Conservation (phyloP, 164 flowering plant genomes). For the Amborella trichopoda region DNA sequence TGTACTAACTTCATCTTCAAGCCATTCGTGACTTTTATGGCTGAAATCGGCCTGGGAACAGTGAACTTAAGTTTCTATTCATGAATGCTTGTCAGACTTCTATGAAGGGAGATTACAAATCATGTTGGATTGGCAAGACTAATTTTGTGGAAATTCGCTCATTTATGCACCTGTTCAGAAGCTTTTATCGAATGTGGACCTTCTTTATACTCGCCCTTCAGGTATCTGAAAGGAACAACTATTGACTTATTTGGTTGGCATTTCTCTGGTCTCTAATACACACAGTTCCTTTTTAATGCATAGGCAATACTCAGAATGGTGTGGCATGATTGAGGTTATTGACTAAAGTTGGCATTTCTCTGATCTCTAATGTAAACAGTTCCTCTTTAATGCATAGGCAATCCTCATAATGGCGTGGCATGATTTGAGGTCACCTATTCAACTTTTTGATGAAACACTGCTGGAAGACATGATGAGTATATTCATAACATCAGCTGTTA, state of each 20-base stretch:
- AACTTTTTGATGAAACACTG: slow-evolving; percentile 44
- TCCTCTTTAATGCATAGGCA: slow-evolving; percentile 43
- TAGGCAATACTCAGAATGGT: too few species aligned
- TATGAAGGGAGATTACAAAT: slow-evolving; percentile 19
- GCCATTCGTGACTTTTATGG: too few species aligned
- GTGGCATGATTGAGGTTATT: too few species aligned
- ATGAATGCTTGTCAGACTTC: too few species aligned
- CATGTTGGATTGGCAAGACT: slow-evolving; percentile 82
- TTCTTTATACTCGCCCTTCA: slow-evolving; percentile 73
- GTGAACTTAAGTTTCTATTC: too few species aligned
- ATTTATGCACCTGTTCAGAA: slow-evolving; percentile 85
- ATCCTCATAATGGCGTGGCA: slow-evolving; percentile 89
- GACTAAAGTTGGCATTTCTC: too few species aligned
- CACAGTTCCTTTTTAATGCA: too few species aligned
- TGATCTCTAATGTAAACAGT: too few species aligned
- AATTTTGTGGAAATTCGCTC: slow-evolving; percentile 94
- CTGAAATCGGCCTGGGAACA: too few species aligned
- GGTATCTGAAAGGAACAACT: slow-evolving; percentile 27
- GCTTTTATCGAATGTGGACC: slow-evolving; percentile 93
- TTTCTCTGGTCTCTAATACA: too few species aligned
- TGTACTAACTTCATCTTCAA: too few species aligned
- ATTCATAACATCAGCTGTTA: slow-evolving; percentile 49
- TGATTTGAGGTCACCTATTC: slow-evolving; percentile 57
- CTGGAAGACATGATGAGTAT: slow-evolving; percentile 32
- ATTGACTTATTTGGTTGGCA: background rate